phyloP scores from a whole-genome alignment of 495 filamentous ascomycete species.

The Chaetomium cochliodes region DNA sequence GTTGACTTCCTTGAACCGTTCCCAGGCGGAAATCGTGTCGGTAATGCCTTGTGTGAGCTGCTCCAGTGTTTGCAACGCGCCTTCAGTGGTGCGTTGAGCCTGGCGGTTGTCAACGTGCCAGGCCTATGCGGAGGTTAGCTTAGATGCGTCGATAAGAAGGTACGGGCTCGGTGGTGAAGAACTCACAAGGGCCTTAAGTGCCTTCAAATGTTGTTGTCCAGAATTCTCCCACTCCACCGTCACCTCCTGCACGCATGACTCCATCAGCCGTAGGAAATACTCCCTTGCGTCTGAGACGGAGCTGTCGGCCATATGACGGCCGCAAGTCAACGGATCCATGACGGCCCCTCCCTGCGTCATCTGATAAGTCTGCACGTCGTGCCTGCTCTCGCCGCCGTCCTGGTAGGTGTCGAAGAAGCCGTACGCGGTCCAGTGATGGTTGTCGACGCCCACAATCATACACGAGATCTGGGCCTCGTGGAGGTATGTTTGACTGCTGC shows the following conservation, averaged over 20 bases:
- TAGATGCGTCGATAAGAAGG: not conserved
- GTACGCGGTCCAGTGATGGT: conserved; percentile 25
- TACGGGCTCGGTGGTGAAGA: not conserved
- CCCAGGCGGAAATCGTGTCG: conserved; percentile 18
- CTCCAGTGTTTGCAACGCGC: conserved; percentile 17
- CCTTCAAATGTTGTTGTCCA: conserved; percentile 13
- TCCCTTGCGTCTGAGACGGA: conserved; percentile 19
- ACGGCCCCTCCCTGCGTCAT: not conserved
- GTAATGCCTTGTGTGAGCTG: conserved; percentile 16
- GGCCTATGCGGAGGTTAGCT: not conserved
- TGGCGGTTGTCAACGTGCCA: not conserved
- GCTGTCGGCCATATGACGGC: not conserved
- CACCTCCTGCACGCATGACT: conserved; percentile 12
- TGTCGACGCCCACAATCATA: conserved; percentile 25
- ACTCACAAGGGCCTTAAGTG: conserved; percentile 16
- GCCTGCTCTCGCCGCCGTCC: conserved; percentile 21
- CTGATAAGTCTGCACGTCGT: conserved; percentile 18
- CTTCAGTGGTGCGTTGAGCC: not conserved
- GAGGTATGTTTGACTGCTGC: conserved; percentile 1
- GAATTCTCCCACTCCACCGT: conserved; percentile 24
- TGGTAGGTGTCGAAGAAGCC: conserved; percentile 30
- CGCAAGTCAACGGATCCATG: conserved; percentile 17
- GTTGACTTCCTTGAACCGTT: conserved; percentile 20
- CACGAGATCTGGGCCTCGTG: conserved; percentile 27
- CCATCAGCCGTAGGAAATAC: conserved; percentile 24